These are phyloP conservation scores for Tetrahymena malaccensis DNA, from an alignment of 73 alveolate species.

Conservation along the genomic window DNA sequence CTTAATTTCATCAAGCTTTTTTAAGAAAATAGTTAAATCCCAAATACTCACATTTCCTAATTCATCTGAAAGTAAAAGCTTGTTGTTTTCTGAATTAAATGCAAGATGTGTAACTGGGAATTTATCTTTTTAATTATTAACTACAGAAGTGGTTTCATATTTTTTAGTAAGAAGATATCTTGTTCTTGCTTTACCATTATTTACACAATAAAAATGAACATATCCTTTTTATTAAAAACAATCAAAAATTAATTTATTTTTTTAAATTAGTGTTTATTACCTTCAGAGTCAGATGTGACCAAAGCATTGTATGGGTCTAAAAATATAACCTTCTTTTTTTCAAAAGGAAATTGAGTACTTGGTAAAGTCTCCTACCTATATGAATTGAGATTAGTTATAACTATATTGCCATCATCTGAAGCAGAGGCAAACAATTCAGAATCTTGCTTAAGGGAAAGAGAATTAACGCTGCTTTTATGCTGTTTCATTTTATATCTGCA, in stretches of 20 bases:
- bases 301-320: conserved; percentile 71
- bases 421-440: conserved; percentile 76
- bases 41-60: conserved; percentile 92
- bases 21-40: conserved; percentile 65
- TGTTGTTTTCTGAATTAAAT: conserved; percentile 66
- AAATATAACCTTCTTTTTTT: conserved; percentile 83
- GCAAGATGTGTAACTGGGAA: conserved; percentile 81
- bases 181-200: conserved; percentile 71
- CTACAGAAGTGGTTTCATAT: conserved; percentile 69
- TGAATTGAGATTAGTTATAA: conserved; percentile 80
- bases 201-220: conserved; percentile 85
- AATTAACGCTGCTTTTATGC: conserved; percentile 80
- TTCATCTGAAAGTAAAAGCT: conserved; percentile 91
- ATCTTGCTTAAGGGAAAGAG: conserved; percentile 64
- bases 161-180: conserved; percentile 62
- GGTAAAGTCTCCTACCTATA: conserved; percentile 85
- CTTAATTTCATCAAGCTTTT: conserved; percentile 62
- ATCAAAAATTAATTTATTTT: not conserved
- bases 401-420: conserved; percentile 92
- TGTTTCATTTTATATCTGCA: conserved; percentile 82
- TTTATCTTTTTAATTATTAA: conserved; percentile 67
- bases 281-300: conserved; percentile 86
- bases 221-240: not conserved
- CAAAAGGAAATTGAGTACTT: conserved; percentile 54
- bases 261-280: conserved; percentile 1